phyloP scores from a whole-genome alignment of 345 rosid genomes.

The Psidium guajava region DNA sequence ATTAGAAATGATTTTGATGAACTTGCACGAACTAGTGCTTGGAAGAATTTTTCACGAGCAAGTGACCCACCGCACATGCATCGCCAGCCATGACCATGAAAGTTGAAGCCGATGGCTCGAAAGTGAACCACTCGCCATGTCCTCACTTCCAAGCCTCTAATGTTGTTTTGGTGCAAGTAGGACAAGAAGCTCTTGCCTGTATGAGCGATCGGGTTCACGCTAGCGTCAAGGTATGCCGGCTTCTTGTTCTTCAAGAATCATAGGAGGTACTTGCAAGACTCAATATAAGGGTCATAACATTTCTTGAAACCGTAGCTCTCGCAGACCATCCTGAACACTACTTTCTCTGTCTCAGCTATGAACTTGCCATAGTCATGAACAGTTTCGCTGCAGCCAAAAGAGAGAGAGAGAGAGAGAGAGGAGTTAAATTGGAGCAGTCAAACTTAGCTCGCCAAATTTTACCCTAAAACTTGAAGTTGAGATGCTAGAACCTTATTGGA shows the following conservation, averaged over 20 bases:
- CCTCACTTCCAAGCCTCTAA: constrained; percentile 16
- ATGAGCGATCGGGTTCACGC: constrained; percentile 9
- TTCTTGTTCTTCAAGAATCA: too few relatives aligned
- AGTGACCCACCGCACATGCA: constrained; percentile 6
- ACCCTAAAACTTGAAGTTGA: neutral
- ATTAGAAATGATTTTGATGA: too few relatives aligned
- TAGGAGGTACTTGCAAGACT: too few relatives aligned
- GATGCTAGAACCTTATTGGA: neutral
- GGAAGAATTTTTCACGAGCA: neutral
- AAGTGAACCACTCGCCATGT: constrained; percentile 10
- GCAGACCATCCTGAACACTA: too few relatives aligned
- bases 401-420: neutral
- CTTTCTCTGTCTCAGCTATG: too few relatives aligned
- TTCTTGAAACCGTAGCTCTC: too few relatives aligned
- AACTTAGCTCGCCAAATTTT: neutral
- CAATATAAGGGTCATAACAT: too few relatives aligned
- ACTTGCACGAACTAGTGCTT: neutral
- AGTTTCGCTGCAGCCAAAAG: constrained; percentile 2
- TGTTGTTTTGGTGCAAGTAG: constrained; percentile 14
- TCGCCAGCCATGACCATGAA: constrained; percentile 23
- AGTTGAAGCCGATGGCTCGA: constrained; percentile 10
- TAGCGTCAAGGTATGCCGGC: too few relatives aligned
- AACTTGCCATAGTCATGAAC: too few relatives aligned
- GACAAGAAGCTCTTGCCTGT: constrained; percentile 21
- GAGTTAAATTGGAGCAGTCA: neutral